Evolutionary conservation across 208 protist genomes (phyloP).

Genomic region (Acanthamoeba castellanii): DNA sequence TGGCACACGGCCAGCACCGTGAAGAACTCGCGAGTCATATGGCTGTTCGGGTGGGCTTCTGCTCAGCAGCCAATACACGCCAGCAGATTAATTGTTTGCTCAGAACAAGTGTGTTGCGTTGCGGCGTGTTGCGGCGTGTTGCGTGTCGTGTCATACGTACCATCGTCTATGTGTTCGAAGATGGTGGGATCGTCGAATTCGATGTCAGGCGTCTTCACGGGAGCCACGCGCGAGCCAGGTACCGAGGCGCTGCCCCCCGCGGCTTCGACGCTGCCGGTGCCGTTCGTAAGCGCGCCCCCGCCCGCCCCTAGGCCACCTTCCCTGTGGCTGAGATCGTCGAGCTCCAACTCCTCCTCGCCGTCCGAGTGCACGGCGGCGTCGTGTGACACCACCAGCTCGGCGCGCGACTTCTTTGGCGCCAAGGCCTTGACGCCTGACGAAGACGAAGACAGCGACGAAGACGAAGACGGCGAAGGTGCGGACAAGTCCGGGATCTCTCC

Average conservation of each 20-base stretch:
- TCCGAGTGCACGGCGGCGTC: not conserved
- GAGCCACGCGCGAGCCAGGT: not conserved
- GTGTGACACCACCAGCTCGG: not conserved
- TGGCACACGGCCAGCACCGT: conserved; percentile 79
- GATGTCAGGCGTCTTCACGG: conserved; percentile 39
- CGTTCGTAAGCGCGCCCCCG: not conserved
- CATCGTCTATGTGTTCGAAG: conserved; percentile 46
- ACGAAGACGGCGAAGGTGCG: not conserved
- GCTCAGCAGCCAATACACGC: not conserved
- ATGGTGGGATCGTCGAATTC: conserved; percentile 53
- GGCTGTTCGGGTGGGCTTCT: conserved; percentile 30
- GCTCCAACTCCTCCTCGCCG: not conserved
- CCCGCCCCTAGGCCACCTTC: not conserved
- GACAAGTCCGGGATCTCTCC: conserved; percentile 44
- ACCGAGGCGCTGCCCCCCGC: not conserved
- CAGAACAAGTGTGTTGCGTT: not conserved
- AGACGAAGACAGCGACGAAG: not conserved
- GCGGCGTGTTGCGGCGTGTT: not conserved
- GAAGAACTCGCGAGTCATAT: conserved; percentile 12
- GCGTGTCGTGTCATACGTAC: not conserved
- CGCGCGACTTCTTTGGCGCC: not conserved
- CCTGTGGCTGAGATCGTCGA: not conserved
- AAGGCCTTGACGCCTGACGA: not conserved
- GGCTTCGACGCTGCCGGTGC: not conserved
- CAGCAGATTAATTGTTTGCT: not conserved